Evolutionary conservation across 345 rosid genomes (phyloP), one percentile per base, ranked within the genome.

Genomic region (Trapa incisa): DNA sequence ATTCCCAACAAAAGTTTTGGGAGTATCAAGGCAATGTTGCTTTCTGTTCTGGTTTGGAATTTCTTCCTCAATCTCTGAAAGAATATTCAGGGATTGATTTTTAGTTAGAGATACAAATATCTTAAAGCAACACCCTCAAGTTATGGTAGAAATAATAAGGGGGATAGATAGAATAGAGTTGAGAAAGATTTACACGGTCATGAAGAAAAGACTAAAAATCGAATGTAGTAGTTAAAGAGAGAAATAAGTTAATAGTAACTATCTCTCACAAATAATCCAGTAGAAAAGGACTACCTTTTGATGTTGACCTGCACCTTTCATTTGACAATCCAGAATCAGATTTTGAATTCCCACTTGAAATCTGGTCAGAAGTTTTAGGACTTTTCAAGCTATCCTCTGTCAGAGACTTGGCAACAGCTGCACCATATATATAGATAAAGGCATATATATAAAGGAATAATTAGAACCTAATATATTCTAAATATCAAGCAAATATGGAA

Each of bases 1-100:
- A 41, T 76, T 65, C 12, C 76, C 89, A 17, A 73, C 76, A 83
- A 88, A 86, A 65, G 87, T 77, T 77, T 81, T 90, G 39, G 87
- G 83, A 74, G 57, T 73, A 9, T 63, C 66, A 62, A 69, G 65
- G 29, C 73, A 70, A 74, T 74, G 80, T 77, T 73, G 81, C 81
- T 73, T 82, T 73, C 74, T 85, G 3, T 71, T 82, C 75, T 74
- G 70, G 76, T 79, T 82, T 67, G 72, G 61, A 15, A 79, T 50
- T 63, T 50, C 66, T n/a, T 75, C 68, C 70, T 79, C 79, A 73
- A 69, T 70, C 68, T 84, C 98, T 92, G 78, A 53, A 66, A 69
- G 33, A 68, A 68, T 54, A 76, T 61, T 17, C 39, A 54, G 68
- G 56, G 61, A 69, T 1, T 41, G 7, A 41, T 8, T 41, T 22